phyloP scores from a whole-genome alignment of 805 yeast genomes.

The Jamesozyma piceae region DNA sequence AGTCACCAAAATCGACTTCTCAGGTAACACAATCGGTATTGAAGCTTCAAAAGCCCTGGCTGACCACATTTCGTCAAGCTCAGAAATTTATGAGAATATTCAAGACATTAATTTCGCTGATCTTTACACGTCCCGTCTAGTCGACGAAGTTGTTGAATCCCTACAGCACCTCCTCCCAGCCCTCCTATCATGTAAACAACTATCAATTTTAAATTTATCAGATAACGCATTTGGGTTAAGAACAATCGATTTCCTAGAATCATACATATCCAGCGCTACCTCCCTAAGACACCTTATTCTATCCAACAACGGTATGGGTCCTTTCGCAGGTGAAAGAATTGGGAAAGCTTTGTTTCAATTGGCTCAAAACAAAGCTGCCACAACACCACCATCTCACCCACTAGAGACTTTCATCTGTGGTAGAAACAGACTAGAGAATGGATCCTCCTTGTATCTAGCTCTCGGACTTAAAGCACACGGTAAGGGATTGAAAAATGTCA shows the following conservation, averaged over 20 bases:
- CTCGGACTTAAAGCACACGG: slow-evolving; percentile 76
- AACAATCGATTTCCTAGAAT: slow-evolving; percentile 82
- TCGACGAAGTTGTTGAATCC: slow-evolving; percentile 87
- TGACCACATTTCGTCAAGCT: slow-evolving; percentile 36
- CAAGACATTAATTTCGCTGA: slow-evolving; percentile 80
- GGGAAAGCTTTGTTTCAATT: slow-evolving; percentile 76
- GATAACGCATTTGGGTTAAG: slow-evolving; percentile 97
- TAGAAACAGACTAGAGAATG: slow-evolving; percentile 92
- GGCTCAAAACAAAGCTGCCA: slow-evolving; percentile 49
- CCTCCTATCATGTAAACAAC: slow-evolving; percentile 55
- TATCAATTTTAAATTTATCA: slow-evolving; percentile 70
- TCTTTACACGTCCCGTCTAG: slow-evolving; percentile 87
- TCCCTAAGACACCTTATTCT: slow-evolving; percentile 78
- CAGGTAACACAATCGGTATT: slow-evolving; percentile 92
- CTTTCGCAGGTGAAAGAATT: slow-evolving; percentile 90
- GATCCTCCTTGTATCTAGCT: slow-evolving; percentile 78
- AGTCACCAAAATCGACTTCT: slow-evolving; percentile 56
- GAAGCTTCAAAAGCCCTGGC: slow-evolving; percentile 75
- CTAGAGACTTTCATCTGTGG: slow-evolving; percentile 91
- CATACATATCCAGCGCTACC: slow-evolving; percentile 61
- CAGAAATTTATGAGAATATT: slow-evolving; percentile 35
- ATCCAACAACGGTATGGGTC: slow-evolving; percentile 97
- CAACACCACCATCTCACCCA: slow-evolving; percentile 33
- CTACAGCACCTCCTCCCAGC: slow-evolving; percentile 65
- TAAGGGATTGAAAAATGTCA: slow-evolving; percentile 54